Evolutionary conservation across 192 early-diverging fungal species (phyloP).

Genomic region (Funneliformis geosporum): DNA sequence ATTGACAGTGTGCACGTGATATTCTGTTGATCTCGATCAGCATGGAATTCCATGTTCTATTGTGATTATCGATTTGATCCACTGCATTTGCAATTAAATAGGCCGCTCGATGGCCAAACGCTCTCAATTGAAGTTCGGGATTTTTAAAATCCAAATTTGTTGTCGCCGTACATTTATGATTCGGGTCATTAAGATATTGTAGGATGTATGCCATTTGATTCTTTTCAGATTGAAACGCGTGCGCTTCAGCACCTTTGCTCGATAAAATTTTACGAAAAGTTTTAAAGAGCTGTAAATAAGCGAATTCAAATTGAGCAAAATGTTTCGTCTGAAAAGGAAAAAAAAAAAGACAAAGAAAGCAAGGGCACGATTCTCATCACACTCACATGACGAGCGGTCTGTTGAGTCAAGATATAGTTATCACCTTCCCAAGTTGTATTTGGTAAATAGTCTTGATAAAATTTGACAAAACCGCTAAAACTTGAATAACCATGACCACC

Average conservation of each 20-base stretch:
- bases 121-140: slow-evolving; percentile 57
- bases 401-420: slow-evolving; percentile 84
- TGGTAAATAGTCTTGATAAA: slow-evolving; percentile 70
- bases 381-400: slow-evolving; percentile 74
- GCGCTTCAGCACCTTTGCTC: background rate
- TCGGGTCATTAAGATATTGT: slow-evolving; percentile 56
- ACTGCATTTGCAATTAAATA: slow-evolving; percentile 61
- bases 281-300: background rate
- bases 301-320: too few relatives aligned
- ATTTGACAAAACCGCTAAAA: slow-evolving; percentile 70
- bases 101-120: slow-evolving; percentile 75
- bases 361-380: too few relatives aligned
- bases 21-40: slow-evolving; percentile 74
- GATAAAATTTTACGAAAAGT: background rate
- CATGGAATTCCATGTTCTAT: slow-evolving; percentile 74
- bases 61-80: slow-evolving; percentile 60
- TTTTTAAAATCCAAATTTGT: slow-evolving; percentile 36
- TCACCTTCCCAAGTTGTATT: slow-evolving; percentile 85
- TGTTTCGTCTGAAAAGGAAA: background rate
- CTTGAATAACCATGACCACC: slow-evolving; percentile 79
- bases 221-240: background rate
- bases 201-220: background rate
- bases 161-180: slow-evolving; percentile 52
- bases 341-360: background rate
- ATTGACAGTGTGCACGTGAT: slow-evolving; percentile 78